phyloP scores from a whole-genome alignment of 345 rosid genomes.

The Eucalyptus sp. region DNA sequence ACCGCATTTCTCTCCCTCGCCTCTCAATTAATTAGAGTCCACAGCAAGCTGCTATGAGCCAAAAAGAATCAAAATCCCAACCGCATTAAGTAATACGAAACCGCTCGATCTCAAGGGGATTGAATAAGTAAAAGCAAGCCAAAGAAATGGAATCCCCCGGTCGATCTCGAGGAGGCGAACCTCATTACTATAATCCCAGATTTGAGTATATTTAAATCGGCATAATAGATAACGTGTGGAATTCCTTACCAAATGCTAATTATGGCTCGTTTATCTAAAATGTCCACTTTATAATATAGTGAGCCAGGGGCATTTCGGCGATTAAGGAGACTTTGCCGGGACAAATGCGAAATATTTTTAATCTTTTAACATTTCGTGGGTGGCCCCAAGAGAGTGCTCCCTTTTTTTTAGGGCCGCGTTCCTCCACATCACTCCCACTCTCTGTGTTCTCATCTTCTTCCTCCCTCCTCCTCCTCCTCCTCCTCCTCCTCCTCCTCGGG shows the following conservation, averaged over 20 bases:
- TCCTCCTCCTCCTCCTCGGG: neutral
- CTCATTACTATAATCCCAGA: neutral
- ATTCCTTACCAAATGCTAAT: neutral
- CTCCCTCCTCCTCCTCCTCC: neutral
- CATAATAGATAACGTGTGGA: neutral
- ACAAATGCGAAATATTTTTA: neutral
- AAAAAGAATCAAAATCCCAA: neutral
- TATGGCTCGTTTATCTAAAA: neutral
- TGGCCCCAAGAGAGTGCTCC: neutral
- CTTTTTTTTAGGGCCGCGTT: neutral
- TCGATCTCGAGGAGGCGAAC: neutral
- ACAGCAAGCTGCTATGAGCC: neutral
- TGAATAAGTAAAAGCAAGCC: neutral
- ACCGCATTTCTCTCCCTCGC: neutral
- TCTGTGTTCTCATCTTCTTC: neutral
- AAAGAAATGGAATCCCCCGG: neutral
- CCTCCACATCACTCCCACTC: neutral
- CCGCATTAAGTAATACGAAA: neutral
- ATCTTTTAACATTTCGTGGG: neutral
- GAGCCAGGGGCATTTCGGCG: neutral
- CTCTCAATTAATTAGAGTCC: neutral
- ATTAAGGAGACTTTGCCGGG: neutral
- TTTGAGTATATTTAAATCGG: neutral
- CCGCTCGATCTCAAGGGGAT: neutral
- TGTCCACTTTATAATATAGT: neutral